Base-by-base conservation (phyloP, 352 stramenopile genomes). In the Pythium dissotocum region DNA sequence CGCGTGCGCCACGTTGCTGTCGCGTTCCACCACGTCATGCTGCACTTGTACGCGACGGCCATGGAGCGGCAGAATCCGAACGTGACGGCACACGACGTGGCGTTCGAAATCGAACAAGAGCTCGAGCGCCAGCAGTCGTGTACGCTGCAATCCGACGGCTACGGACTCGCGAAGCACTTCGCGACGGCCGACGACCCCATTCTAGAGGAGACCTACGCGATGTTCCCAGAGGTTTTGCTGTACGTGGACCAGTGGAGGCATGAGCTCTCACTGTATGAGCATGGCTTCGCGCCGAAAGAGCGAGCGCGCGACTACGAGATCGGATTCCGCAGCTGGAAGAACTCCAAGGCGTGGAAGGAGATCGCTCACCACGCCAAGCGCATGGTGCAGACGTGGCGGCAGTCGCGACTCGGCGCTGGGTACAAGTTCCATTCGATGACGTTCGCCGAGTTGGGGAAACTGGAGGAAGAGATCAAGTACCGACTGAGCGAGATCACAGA, bases 391-490 rank as follows among this genome's bases (percentile, higher is more conserved):
- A 46, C 53, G 30, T 88, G 79, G 79, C 33, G 30, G 8, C 38
- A 48, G 6, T 77, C 79, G 21, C 42, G 52, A 10, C 48, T 88
- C 7, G 72, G 70, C 0, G 65, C 63, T 6, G 14, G 54, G 0
- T 5, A 60, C 12, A 18, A 16, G 42, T 81, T 79, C 21, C 26
- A 42, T n/a, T 55, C 35, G 1, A 78, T 86, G 51, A 61, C 58
- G 14, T 77, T 86, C 51, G 24, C 77, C 64, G 69, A 77, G 9
- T 64, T 88, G 1, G 80, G 78, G 0, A 32, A 30, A 6, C 33
- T 88, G 2, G 80, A 88, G 49, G 73, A 63, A 21, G 77, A 70
- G 21, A 80, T 88, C 53, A 88, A 88, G 73, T n/a, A 65, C 10
- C 63, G 60, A 32, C 67, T 88, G 2, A 55, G 51, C 0, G 53